phyloP scores from a whole-genome alignment of 2,329 filamentous ascomycete species.

The Fusarium sp. region DNA sequence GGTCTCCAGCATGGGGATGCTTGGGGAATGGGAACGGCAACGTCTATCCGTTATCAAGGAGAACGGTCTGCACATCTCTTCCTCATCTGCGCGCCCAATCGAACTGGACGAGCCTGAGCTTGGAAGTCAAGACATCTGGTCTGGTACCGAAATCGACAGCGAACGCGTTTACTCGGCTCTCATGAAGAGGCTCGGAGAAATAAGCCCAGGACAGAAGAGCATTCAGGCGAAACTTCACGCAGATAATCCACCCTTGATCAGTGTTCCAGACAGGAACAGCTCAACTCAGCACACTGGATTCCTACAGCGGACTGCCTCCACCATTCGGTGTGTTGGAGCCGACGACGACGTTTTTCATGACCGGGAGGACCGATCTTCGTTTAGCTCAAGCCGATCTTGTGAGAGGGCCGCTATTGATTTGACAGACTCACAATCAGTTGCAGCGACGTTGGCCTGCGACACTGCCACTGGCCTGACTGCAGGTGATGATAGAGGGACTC shows the following conservation, averaged over 20 bases:
- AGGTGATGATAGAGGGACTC: not conserved
- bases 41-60: slow-evolving; percentile 72
- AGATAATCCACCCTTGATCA: slow-evolving; percentile 4
- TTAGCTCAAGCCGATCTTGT: not conserved
- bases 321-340: slow-evolving; percentile 47
- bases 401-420: slow-evolving; percentile 4
- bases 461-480: not conserved
- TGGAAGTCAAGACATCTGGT: slow-evolving; percentile 37
- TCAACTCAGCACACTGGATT: slow-evolving; percentile 1
- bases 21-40: slow-evolving; percentile 59
- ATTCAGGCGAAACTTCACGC: not conserved
- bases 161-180: slow-evolving; percentile 69
- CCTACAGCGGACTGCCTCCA: slow-evolving; percentile 39
- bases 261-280: not conserved
- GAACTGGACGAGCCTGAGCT: slow-evolving; percentile 16
- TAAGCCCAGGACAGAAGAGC: slow-evolving; percentile 29
- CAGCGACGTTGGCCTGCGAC: not conserved
- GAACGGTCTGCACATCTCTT: slow-evolving; percentile 52
- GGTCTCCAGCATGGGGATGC: slow-evolving; percentile 53
- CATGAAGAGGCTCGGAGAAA: slow-evolving; percentile 62
- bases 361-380: not conserved
- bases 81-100: slow-evolving; percentile 47
- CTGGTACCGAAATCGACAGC: slow-evolving; percentile 56
- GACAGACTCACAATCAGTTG: not conserved
- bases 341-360: slow-evolving; percentile 48